Base-by-base conservation (phyloP, 2,329 filamentous ascomycete genomes). In the Fusarium longipes region DNA sequence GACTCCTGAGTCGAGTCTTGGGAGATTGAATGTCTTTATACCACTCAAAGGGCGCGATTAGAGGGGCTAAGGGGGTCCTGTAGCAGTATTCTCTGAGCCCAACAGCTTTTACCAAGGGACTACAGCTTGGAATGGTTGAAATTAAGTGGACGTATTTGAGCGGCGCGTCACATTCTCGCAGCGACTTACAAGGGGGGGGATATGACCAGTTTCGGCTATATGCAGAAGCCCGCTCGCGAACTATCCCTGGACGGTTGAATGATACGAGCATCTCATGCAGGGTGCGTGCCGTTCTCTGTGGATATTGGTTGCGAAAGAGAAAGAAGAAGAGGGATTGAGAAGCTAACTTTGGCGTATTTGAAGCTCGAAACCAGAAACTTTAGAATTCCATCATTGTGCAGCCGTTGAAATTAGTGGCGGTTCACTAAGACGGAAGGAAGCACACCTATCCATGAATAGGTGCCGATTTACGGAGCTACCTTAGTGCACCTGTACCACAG, bases 401-500 rank as follows among this genome's bases (percentile, higher is more conserved):
- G 65, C 65, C 65, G 65, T 68, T 68, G 61, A 69, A 67, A 68
- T 68, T 68, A 69, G 65, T 68, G 65, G 65, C 65, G 57, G 58
- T 63, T 44, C 14, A 43, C 49, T 68, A 66, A 50, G 51, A 33
- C 48, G 43, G 38, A 40, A 30, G 43, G 33, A 68, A 62, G 39
- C 47, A 38, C 47, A 39, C 53, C 39, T n/a, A n/a, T n/a, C n/a
- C n/a, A n/a, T n/a, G n/a, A n/a, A n/a, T n/a, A n/a, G n/a, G n/a
- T n/a, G n/a, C 56, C 60, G 65, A 56, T 43, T 24, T 50, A 58
- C 36, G 52, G 38, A 56, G 6, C 47, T 36, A 45, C 43, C 12
- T 27, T 27, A 27, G 25, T 27, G n/a, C n/a, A n/a, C n/a, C n/a
- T n/a, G n/a, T n/a, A n/a, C n/a, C n/a, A n/a, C n/a, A n/a, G n/a